Percentiles rank a stretch among this genome's conserved stretches.
These are phyloP conservation scores for Corrigiola litoralis DNA, from an alignment of 179 eudicot species.

Conservation along the genomic window DNA sequence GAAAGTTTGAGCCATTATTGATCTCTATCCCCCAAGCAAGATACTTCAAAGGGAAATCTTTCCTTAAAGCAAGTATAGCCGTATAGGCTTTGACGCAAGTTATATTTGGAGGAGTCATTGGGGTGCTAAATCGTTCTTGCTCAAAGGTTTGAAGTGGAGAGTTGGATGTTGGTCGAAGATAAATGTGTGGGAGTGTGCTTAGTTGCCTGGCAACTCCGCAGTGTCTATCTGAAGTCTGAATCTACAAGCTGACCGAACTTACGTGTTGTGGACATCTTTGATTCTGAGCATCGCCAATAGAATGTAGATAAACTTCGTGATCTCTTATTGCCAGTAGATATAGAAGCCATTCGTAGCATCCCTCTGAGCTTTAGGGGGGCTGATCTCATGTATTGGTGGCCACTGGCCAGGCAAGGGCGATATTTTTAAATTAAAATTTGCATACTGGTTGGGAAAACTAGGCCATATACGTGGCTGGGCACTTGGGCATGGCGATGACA, in stretches of 20 bases:
- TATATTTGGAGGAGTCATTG: background rate
- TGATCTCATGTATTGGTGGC: background rate
- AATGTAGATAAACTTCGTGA: background rate
- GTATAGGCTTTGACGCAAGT: background rate
- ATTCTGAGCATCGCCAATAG: background rate
- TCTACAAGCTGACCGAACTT: background rate
- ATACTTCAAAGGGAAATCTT: no score
- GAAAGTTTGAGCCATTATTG: no score
- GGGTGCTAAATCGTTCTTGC: background rate
- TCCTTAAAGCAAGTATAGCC: no score
- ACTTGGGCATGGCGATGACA: background rate
- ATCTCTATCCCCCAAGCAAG: no score
- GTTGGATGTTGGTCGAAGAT: background rate
- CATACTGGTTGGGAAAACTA: background rate
- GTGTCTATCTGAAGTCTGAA: background rate
- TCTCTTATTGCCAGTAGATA: background rate
- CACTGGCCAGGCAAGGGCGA: background rate
- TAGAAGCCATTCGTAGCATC: no score
- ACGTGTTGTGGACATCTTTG: no score
- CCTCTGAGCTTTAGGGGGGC: background rate
- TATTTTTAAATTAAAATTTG: background rate
- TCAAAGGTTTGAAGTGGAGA: background rate
- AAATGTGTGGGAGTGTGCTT: background rate
- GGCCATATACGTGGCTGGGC: background rate
- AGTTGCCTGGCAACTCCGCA: background rate